Conservation (phyloP, 371 early-diverging fungal species). For the Mortierella sp. region DNA sequence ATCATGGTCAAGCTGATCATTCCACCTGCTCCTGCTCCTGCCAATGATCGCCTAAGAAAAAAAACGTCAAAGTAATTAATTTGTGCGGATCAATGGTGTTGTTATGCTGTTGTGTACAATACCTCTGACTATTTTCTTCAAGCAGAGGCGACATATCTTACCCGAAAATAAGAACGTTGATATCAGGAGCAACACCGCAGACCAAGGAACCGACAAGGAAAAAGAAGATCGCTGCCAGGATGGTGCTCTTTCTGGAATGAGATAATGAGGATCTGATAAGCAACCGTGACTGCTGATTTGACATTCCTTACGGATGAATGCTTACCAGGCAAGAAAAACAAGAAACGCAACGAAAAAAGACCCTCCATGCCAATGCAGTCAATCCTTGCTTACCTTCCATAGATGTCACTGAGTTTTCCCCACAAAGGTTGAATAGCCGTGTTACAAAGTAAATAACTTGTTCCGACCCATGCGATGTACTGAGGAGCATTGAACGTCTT, state of each 20-base stretch:
- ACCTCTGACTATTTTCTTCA: background rate
- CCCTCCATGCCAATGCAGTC: no score
- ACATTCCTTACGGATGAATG: background rate
- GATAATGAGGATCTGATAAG: background rate
- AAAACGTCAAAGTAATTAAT: background rate
- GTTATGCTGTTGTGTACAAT: no score
- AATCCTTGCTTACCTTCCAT: slow-evolving; percentile 58
- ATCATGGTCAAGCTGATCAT: slow-evolving; percentile 77
- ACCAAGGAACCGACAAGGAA: slow-evolving; percentile 67
- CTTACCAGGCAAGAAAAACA: no score
- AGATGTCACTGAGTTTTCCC: slow-evolving; percentile 58
- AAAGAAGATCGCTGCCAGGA: slow-evolving; percentile 63
- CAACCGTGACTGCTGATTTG: background rate
- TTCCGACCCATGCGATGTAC: slow-evolving; percentile 70
- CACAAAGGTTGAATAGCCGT: slow-evolving; percentile 60
- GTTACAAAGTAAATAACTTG: slow-evolving; percentile 65
- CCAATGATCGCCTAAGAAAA: slow-evolving; percentile 29
- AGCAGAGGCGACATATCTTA: slow-evolving; percentile 54
- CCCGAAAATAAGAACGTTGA: slow-evolving; percentile 73
- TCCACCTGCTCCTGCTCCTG: slow-evolving; percentile 79
- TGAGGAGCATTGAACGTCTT: slow-evolving; percentile 74
- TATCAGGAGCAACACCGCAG: slow-evolving; percentile 68
- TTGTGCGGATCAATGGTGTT: background rate
- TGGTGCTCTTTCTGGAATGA: slow-evolving; percentile 57
- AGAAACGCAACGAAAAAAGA: no score